phyloP scores from a whole-genome alignment of 306 rosid genomes.

The Calophaca sinica region DNA sequence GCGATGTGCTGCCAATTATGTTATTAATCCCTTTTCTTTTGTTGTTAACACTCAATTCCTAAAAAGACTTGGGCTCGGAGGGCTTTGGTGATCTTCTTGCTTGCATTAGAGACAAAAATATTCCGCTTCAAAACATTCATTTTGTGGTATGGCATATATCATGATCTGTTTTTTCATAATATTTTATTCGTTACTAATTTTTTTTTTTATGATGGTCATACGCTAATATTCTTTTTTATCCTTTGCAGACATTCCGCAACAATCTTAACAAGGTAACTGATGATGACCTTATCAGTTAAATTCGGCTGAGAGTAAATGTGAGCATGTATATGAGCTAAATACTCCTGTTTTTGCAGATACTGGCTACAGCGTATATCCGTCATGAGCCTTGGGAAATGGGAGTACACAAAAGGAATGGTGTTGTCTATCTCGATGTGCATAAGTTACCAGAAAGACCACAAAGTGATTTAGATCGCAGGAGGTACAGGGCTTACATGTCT shows the following conservation, averaged over 20 bases:
- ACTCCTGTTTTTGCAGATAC: conserved; percentile 61
- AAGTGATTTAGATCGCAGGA: conserved; percentile 86
- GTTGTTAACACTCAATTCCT: conserved; percentile 34
- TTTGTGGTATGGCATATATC: conserved; percentile 77
- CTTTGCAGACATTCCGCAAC: conserved; percentile 87
- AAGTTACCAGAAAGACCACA: conserved; percentile 88
- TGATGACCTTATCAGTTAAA: conserved; percentile 23
- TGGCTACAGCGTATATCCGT: conserved; percentile 87
- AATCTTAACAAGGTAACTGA: conserved; percentile 87
- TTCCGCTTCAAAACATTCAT: conserved; percentile 89
- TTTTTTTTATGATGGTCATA: conserved; percentile 43
- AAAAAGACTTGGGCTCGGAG: conserved; percentile 82
- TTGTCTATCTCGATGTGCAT: conserved; percentile 96
- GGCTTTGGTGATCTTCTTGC: conserved; percentile 92
- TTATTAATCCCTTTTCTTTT: conserved; percentile 30
- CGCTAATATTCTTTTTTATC: conserved; percentile 35
- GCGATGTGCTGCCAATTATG: conserved; percentile 25
- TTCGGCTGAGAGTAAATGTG: background rate
- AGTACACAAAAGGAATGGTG: conserved; percentile 95
- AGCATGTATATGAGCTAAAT: conserved; percentile 14
- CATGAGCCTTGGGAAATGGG: conserved; percentile 99
- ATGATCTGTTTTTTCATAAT: conserved; percentile 26
- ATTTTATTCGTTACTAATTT: conserved; percentile 20
- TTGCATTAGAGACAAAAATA: conserved; percentile 83
- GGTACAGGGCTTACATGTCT: conserved; percentile 54